These are phyloP conservation scores for Debaryomyces subglobosus DNA, from an alignment of 1,139 yeast species.

Conservation along the genomic window DNA sequence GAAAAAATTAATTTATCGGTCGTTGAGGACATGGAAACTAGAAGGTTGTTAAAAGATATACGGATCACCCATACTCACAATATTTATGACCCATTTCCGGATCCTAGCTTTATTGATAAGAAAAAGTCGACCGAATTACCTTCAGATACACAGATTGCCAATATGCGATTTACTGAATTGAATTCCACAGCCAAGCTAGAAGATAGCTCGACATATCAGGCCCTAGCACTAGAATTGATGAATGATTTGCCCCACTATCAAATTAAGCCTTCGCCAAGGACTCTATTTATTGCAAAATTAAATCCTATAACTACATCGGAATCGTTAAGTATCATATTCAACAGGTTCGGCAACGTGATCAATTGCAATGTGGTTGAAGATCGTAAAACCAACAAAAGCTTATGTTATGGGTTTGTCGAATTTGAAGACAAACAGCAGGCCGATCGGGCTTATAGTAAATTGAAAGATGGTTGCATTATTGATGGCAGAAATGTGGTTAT, in stretches of 20 bases:
- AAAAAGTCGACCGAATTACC: conserved; percentile 9
- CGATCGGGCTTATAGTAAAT: conserved; percentile 60
- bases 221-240: conserved; percentile 62
- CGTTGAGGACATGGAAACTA: conserved; percentile 31
- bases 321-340: conserved; percentile 56
- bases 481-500: conserved; percentile 68
- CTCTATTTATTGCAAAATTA: conserved; percentile 63
- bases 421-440: conserved; percentile 50
- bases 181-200: conserved; percentile 7
- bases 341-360: conserved; percentile 58
- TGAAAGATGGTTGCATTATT: conserved; percentile 58
- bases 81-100: conserved; percentile 58
- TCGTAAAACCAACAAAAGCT: conserved; percentile 44
- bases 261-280: conserved; percentile 61
- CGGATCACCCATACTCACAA: conserved; percentile 54
- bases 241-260: conserved; percentile 68
- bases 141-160: conserved; percentile 15
- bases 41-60: conserved; percentile 50
- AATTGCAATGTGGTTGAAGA: conserved; percentile 54
- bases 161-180: conserved; percentile 13
- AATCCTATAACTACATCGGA: conserved; percentile 61
- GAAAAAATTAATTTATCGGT: conserved; percentile 43
- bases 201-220: conserved; percentile 25
- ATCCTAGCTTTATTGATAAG: conserved; percentile 16
- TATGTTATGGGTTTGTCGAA: conserved; percentile 67